phyloP scores from a whole-genome alignment of 768 basidiomycete genomes.

The Floccularia luteovirens region DNA sequence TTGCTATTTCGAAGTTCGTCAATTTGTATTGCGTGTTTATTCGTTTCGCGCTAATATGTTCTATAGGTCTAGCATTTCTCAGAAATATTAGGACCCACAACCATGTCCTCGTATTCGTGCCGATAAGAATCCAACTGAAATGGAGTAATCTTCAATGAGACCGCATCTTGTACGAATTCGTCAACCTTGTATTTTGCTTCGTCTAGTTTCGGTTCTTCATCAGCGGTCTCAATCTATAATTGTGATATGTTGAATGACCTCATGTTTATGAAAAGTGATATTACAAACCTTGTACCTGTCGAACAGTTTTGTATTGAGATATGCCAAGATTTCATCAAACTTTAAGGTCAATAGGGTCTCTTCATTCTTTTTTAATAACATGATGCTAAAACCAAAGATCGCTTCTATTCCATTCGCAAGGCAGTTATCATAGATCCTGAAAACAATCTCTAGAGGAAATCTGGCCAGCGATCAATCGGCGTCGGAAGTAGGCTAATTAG shows the following conservation, averaged over 20 bases:
- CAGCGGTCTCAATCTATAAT: too few relatives aligned
- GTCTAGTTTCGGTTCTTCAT: too few relatives aligned
- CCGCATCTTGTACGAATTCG: slow-evolving; percentile 83
- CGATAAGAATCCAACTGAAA: slow-evolving; percentile 92
- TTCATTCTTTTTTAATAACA: slow-evolving; percentile 85
- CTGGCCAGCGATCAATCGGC: slow-evolving; percentile 28
- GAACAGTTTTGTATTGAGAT: slow-evolving; percentile 74
- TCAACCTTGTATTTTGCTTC: slow-evolving; percentile 61
- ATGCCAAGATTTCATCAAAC: slow-evolving; percentile 86
- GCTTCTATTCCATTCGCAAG: slow-evolving; percentile 97
- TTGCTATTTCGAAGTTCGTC: slow-evolving; percentile 80
- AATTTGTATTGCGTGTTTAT: slow-evolving; percentile 79
- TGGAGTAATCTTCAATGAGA: slow-evolving; percentile 81
- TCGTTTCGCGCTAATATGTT: slow-evolving; percentile 45
- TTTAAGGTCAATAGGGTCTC: slow-evolving; percentile 68
- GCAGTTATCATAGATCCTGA: slow-evolving; percentile 94
- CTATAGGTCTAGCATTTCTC: background rate
- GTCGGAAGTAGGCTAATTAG: background rate
- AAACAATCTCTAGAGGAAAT: slow-evolving; percentile 91
- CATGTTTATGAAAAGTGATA: too few relatives aligned
- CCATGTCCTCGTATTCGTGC: slow-evolving; percentile 80
- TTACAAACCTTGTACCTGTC: slow-evolving; percentile 61
- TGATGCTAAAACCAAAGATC: slow-evolving; percentile 90
- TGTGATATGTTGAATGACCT: too few relatives aligned
- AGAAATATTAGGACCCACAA: slow-evolving; percentile 25